Base-by-base conservation (phyloP, 75 land plant species). In the Adiantum capillusveneris region DNA sequence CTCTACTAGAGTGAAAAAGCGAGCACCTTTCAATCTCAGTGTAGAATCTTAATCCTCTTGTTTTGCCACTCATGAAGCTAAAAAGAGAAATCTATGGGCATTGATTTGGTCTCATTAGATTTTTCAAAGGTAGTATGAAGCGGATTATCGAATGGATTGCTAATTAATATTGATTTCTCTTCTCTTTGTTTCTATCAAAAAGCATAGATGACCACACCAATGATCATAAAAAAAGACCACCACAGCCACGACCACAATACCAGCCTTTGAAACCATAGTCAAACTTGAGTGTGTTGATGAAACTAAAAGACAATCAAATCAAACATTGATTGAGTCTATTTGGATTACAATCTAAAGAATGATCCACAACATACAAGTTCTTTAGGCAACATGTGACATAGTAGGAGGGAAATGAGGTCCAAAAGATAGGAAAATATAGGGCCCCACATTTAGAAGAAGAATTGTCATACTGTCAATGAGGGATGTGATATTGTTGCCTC, bases 61-160 rank as follows among this genome's bases (percentile, higher is more conserved):
- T 34, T 59, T 72, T 31, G 36, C 25, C 25, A 63, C 77, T 75
- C 84, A 81, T 0, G 75, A 65, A 22, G 63, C 88, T 81, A 73
- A n/a, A 41, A 73, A 44, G 9, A 5, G 9, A 9, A 34, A 34
- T 34, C 9, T n/a, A n/a, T n/a, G n/a, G n/a, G n/a, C n/a, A n/a
- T n/a, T n/a, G n/a, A n/a, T n/a, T n/a, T n/a, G n/a, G n/a, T n/a
- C n/a, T n/a, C n/a, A n/a, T n/a, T n/a, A n/a, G n/a, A n/a, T n/a
- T n/a, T n/a, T n/a, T n/a, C n/a, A n/a, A n/a, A 34, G 7, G 9
- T 34, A 34, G 37, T 5, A 34, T 3, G 37, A 34, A 34, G 9
- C 2, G n/a, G 13, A 22, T 14, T 72, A 77, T 78, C 79, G 50
- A 77, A 77, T 16, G 76, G 79, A 19, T 77, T 62, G 21, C 56